phyloP scores from a whole-genome alignment of 108 stramenopile species.

The Phaeodactylum tricornutum region DNA sequence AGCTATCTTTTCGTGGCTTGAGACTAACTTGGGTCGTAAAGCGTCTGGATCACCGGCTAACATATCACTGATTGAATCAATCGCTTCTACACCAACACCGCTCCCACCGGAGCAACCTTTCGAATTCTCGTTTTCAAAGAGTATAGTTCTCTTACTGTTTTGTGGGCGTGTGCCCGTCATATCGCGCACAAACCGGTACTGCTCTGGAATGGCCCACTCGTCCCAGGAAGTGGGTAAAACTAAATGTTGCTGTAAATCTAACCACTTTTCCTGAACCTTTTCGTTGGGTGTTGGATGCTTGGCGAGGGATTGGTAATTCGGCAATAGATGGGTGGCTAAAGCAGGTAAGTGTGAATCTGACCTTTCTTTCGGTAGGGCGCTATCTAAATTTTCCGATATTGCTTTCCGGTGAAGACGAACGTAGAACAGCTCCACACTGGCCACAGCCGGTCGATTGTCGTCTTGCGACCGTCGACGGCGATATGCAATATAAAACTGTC shows the following conservation, averaged over 20 bases:
- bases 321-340: neutral
- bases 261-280: neutral
- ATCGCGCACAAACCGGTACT: conserved; percentile 18
- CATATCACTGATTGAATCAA: neutral
- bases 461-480: conserved; percentile 41
- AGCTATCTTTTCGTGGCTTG: neutral
- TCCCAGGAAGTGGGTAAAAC: conserved; percentile 44
- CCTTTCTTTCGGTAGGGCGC: too few species aligned
- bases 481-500: conserved; percentile 38
- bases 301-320: conserved; percentile 1
- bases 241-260: conserved; percentile 10
- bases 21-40: conserved; percentile 9
- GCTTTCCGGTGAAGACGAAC: conserved; percentile 31
- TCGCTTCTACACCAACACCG: neutral
- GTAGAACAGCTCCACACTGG: conserved; percentile 50
- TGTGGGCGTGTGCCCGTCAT: neutral
- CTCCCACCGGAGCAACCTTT: neutral
- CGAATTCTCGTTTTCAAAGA: neutral
- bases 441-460: conserved; percentile 47
- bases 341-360: neutral
- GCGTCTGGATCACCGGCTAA: conserved; percentile 1
- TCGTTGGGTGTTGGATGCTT: neutral
- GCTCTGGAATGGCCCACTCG: conserved; percentile 65
- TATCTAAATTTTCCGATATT: neutral
- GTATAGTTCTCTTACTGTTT: too few species aligned